Evolutionary conservation across 805 yeast genomes (phyloP).

Genomic region (Nakazawaea sp.): DNA sequence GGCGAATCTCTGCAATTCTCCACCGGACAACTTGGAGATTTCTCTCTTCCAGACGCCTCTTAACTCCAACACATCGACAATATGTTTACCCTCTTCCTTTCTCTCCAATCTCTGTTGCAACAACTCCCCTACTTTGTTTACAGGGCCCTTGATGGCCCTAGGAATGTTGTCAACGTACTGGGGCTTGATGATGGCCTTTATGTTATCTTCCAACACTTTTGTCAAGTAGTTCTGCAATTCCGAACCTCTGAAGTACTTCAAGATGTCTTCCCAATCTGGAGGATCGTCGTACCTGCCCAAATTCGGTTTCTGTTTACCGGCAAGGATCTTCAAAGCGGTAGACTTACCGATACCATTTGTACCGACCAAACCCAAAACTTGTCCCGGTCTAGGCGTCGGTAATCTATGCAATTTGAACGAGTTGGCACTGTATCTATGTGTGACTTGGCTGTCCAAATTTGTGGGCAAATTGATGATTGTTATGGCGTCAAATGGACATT

Average conservation of each 20-base stretch:
- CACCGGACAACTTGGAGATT: conserved; percentile 88
- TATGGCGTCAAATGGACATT: conserved; percentile 97
- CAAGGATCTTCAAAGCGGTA: conserved; percentile 92
- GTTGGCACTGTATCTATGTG: conserved; percentile 97
- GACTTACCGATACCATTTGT: conserved; percentile 99
- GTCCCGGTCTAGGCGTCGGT: conserved; percentile 99
- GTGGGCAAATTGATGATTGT: conserved; percentile 95
- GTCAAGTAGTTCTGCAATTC: conserved; percentile 96
- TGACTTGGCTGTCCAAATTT: conserved; percentile 83
- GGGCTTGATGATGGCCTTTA: conserved; percentile 96
- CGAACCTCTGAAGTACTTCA: conserved; percentile 89
- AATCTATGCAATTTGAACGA: conserved; percentile 94
- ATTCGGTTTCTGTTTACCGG: conserved; percentile 97
- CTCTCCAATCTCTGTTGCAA: conserved; percentile 74
- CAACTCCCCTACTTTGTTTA: conserved; percentile 79
- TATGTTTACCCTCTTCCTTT: conserved; percentile 54
- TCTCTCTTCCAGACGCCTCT: conserved; percentile 78
- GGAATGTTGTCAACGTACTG: conserved; percentile 98
- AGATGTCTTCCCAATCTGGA: conserved; percentile 94
- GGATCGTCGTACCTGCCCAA: conserved; percentile 92
- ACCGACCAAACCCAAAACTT: conserved; percentile 95
- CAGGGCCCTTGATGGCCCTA: conserved; percentile 88
- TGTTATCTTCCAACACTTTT: conserved; percentile 86
- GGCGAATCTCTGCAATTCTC: conserved; percentile 97
- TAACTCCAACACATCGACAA: conserved; percentile 69